phyloP scores from a whole-genome alignment of 2,329 filamentous ascomycete species.

The Mollisiaceae sp. region DNA sequence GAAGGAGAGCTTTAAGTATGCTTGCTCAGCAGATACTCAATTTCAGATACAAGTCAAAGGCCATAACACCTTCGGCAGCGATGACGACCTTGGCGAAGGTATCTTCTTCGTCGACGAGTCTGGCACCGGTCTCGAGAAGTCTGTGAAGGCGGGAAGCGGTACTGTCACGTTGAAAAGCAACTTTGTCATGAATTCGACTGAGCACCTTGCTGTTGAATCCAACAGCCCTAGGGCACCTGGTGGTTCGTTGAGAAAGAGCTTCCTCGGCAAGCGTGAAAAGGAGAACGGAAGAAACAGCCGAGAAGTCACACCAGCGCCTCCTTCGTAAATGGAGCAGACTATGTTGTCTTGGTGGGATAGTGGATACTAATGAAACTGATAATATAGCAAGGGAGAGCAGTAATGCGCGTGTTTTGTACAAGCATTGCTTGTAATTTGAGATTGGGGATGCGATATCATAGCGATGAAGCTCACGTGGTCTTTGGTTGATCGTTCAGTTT shows the following conservation, averaged over 20 bases:
- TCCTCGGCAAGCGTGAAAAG: constrained; percentile 57
- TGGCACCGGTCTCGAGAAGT: constrained; percentile 70
- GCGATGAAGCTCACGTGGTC: constrained; percentile 3
- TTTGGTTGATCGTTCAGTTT: background rate
- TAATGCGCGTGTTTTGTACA: background rate
- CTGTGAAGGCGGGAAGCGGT: constrained; percentile 74
- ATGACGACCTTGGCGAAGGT: constrained; percentile 82
- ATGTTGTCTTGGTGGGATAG: background rate
- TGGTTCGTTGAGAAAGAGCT: constrained; percentile 54
- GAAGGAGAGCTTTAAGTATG: constrained; percentile 74
- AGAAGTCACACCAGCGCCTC: constrained; percentile 48
- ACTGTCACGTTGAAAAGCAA: constrained; percentile 74
- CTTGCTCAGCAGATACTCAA: constrained; percentile 79
- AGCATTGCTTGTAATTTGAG: background rate
- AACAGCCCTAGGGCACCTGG: constrained; percentile 51
- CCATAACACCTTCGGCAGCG: constrained; percentile 82
- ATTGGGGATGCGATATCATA: constrained; percentile 7
- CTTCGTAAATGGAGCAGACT: background rate
- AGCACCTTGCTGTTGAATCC: constrained; percentile 27
- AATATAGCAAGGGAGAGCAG: background rate
- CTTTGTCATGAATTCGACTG: constrained; percentile 62
- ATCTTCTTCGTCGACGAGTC: constrained; percentile 92
- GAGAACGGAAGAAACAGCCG: constrained; percentile 43
- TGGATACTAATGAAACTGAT: background rate
- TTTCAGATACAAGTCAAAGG: constrained; percentile 89